Evolutionary conservation across 164 flowering plant species (phyloP).

Genomic region (Annona squamosa): DNA sequence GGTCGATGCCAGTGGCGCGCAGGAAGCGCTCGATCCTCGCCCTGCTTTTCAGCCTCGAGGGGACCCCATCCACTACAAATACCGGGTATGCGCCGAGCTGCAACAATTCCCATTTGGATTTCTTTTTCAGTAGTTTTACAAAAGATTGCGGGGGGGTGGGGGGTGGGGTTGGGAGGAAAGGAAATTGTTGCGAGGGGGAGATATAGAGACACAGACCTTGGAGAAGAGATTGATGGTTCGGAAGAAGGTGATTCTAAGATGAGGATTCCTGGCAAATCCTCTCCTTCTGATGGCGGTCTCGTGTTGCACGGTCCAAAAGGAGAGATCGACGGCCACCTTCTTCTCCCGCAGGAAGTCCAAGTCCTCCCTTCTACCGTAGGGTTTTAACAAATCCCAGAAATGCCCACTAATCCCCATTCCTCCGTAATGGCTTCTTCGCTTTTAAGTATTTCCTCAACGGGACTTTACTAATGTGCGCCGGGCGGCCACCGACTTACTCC

Average conservation of each 20-base stretch:
- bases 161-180: not conserved
- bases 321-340: constrained; percentile 82
- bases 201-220: constrained; percentile 36
- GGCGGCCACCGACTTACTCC: not conserved
- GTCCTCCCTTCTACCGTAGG: constrained; percentile 57
- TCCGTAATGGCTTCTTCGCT: not conserved
- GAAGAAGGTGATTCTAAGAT: constrained; percentile 71
- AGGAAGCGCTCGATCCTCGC: constrained; percentile 60
- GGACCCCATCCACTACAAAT: constrained; percentile 78
- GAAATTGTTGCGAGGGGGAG: not conserved
- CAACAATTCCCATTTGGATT: not conserved
- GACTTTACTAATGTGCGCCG: not conserved
- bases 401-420: constrained; percentile 75
- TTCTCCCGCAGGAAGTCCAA: constrained; percentile 68
- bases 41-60: constrained; percentile 64
- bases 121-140: not conserved
- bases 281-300: constrained; percentile 55
- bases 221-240: constrained; percentile 81
- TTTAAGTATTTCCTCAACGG: not conserved
- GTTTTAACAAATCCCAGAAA: constrained; percentile 85
- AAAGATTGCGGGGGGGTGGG: not conserved
- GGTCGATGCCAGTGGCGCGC: constrained; percentile 47
- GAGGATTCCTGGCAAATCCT: constrained; percentile 50
- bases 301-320: constrained; percentile 85
- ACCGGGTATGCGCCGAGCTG: constrained; percentile 95